Percentiles rank a stretch among this genome's conserved stretches.
Conservation (phyloP, 2,329 filamentous ascomycete species). For the Cordyceps tenuipes region DNA sequence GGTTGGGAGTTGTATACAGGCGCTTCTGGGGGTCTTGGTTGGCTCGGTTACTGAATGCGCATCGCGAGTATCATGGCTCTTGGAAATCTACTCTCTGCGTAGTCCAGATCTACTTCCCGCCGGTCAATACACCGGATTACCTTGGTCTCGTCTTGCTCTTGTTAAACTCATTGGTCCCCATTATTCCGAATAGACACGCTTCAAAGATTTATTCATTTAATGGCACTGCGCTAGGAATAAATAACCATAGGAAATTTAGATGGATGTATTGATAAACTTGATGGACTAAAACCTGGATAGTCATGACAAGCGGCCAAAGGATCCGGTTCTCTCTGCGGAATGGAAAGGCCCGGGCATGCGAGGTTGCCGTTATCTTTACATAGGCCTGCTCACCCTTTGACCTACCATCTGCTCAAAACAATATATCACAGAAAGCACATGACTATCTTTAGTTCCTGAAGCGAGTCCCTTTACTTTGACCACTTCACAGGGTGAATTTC, state of each 20-base stretch:
- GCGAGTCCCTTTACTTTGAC: too few species aligned
- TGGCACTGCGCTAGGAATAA: too few species aligned
- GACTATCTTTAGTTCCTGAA: too few species aligned
- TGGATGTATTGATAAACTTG: too few species aligned
- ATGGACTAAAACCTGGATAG: too few species aligned
- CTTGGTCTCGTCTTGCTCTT: constrained; percentile 19
- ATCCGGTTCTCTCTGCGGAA: too few species aligned
- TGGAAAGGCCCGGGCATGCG: too few species aligned
- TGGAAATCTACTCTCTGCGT: background rate
- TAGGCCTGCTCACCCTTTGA: background rate
- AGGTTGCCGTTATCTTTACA: constrained; percentile 3
- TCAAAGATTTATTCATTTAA: too few species aligned
- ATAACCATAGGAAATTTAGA: too few species aligned
- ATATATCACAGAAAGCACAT: background rate
- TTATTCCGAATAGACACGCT: background rate
- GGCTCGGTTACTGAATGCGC: too few species aligned
- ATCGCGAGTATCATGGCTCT: background rate
- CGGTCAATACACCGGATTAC: constrained; percentile 20
- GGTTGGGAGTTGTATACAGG: background rate
- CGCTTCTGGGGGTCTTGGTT: too few species aligned
- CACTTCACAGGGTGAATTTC: background rate
- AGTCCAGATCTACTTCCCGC: background rate
- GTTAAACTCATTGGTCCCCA: constrained; percentile 16
- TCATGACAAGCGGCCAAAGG: too few species aligned
- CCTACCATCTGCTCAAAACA: background rate